Conservation (phyloP, 345 rosid species). For the Arabis alpina region DNA sequence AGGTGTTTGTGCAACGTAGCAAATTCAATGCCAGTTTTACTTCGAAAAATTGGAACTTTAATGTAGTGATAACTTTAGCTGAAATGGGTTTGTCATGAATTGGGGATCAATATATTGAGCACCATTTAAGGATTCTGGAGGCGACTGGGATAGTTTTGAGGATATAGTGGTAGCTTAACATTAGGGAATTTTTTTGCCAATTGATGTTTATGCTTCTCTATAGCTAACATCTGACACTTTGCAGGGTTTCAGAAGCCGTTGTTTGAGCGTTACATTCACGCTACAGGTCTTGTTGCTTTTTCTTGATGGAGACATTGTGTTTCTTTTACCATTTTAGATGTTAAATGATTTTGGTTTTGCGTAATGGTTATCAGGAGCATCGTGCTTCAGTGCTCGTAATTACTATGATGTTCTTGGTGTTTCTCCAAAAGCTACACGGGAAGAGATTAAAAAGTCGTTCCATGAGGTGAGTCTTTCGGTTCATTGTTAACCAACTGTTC, state of each 20-base stretch:
- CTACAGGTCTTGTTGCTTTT: constrained; percentile 54
- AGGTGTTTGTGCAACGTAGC: not conserved
- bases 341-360: not conserved
- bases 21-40: not conserved
- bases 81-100: not conserved
- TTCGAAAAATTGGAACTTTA: not conserved
- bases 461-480: constrained; percentile 52
- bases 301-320: constrained; percentile 2
- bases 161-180: not conserved
- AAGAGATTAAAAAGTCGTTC: constrained; percentile 87
- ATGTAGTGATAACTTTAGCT: constrained; percentile 23
- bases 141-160: not conserved
- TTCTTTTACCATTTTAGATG: not conserved
- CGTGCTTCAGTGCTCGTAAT: constrained; percentile 49
- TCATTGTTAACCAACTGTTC: not conserved
- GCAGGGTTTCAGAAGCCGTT: constrained; percentile 41
- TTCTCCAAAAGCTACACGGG: constrained; percentile 64
- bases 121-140: not conserved
- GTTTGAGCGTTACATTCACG: constrained; percentile 58
- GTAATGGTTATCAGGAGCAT: constrained; percentile 47
- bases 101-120: not conserved
- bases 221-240: constrained; percentile 47
- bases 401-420: constrained; percentile 85
- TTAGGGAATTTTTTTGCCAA: not conserved
- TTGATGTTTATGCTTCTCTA: constrained; percentile 16